Evolutionary conservation across 1,284 basidiomycete species (phyloP), one percentile per base, ranked within the genome.

Genomic region (Microbotryum violaceum): DNA sequence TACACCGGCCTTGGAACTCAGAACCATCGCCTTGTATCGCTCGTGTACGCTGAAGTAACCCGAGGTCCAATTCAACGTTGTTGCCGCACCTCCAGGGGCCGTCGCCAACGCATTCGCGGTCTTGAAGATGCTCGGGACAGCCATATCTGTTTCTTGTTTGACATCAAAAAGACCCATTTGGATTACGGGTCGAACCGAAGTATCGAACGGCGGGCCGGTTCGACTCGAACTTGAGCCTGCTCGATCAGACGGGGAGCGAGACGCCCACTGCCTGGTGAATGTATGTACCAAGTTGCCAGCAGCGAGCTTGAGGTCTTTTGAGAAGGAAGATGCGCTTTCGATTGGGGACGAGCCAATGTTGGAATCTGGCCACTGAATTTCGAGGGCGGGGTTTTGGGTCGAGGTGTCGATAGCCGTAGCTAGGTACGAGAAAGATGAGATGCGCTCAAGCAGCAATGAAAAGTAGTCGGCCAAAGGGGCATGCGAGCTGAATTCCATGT

Each of bases 41-140:
- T 81, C 78, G 71, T 88, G 89, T 46, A 97, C 79, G 8, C 88
- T 89, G 72, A 99, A 98, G 76, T 99, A 99, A 18, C 96, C 94
- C 66, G 86, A 91, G 16, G 94, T 99, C 70, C 94, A 77, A 74
- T 93, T 78, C 25, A 81, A 74, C 56, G 59, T 63, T 10, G 70
- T 64, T 10, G 54, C 54, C 21, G 49, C 50, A 5, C 67, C 59
- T 59, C 67, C 55, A 31, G 60, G 59, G 6, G 66, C 61, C 0
- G 59, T 63, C 64, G 68, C 65, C 6, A 70, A 16, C 74, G 71
- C 33, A 73, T 75, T 44, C 66, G 68, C 73, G 12, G 45, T 57
- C 44, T 48, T 56, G 68, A 89, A 88, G 21, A 91, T 78, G 46
- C 77, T 74, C 1, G 78, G 73, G 4, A 74, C 65, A 51, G 71